Conservation (phyloP, 23 red algal genomes). For the Gracilaria domingensis region DNA sequence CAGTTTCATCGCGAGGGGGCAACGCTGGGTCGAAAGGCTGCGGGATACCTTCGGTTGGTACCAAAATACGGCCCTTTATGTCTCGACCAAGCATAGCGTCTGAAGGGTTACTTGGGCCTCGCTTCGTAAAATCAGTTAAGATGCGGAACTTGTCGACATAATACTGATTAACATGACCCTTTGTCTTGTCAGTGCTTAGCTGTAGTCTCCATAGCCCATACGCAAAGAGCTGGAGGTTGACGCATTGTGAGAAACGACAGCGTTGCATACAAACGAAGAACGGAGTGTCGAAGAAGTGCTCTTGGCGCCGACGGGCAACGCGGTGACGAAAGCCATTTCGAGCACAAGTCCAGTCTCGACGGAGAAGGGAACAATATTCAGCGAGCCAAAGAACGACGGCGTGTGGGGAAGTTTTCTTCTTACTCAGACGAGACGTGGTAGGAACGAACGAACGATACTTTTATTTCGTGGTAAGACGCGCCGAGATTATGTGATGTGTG, state of each 20-base stretch:
- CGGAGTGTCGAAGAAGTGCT: background rate
- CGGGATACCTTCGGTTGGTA: conserved; percentile 63
- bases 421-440: no score
- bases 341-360: background rate
- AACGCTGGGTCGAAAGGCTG: conserved; percentile 51
- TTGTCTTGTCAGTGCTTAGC: conserved; percentile 73
- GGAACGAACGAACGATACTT: no score
- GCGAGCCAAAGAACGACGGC: background rate
- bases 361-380: background rate
- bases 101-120: background rate
- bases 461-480: no score
- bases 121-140: conserved; percentile 41
- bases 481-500: no score
- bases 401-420: no score
- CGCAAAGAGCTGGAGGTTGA: background rate
- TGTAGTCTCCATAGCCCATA: conserved; percentile 82
- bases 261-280: conserved; percentile 17
- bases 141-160: conserved; percentile 86
- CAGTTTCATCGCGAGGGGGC: conserved; percentile 2
- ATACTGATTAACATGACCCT: conserved; percentile 71
- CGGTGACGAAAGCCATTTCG: conserved; percentile 37
- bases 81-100: conserved; percentile 68
- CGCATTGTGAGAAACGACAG: background rate
- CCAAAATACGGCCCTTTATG: conserved; percentile 62
- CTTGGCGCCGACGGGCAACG: conserved; percentile 13